phyloP scores from a whole-genome alignment of 2,329 filamentous ascomycete genomes.

The Cercospora sp. region DNA sequence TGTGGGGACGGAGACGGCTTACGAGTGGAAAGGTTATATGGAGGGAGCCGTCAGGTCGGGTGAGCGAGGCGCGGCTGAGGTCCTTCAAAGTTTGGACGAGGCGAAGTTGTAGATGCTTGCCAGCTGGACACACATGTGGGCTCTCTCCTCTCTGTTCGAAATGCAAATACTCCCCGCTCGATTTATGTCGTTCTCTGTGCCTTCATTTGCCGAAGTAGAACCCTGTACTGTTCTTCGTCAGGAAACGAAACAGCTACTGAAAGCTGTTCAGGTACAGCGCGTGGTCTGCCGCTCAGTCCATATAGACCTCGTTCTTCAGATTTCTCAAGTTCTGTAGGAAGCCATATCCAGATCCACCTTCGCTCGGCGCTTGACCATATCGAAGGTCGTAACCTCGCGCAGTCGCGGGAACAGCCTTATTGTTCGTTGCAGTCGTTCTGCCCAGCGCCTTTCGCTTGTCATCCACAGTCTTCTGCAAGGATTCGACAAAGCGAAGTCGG shows the following conservation, averaged over 20 bases:
- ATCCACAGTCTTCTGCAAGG: conserved; percentile 77
- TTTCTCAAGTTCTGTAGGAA: conserved; percentile 56
- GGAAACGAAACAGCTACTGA: background rate
- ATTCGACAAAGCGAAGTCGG: conserved; percentile 76
- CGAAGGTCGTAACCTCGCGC: conserved; percentile 32
- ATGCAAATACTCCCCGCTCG: background rate
- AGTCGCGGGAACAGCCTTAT: conserved; percentile 25
- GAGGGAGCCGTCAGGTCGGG: conserved; percentile 57
- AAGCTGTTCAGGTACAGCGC: background rate
- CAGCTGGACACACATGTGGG: background rate
- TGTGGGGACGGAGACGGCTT: conserved; percentile 56
- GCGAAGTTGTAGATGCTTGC: conserved; percentile 3
- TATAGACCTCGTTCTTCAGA: conserved; percentile 39
- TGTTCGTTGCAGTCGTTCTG: conserved; percentile 22
- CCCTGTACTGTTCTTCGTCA: background rate
- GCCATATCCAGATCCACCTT: conserved; percentile 46
- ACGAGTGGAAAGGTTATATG: conserved; percentile 60
- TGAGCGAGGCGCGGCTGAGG: conserved; percentile 51
- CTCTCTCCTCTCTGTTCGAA: background rate
- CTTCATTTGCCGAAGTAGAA: background rate
- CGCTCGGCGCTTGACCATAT: conserved; percentile 30
- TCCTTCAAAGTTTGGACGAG: conserved; percentile 33
- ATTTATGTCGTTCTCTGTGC: background rate
- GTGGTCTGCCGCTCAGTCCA: conserved; percentile 20
- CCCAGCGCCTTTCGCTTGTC: conserved; percentile 59